Evolutionary conservation across 2,329 filamentous ascomycete genomes (phyloP).

Genomic region (Beauveria varroae): DNA sequence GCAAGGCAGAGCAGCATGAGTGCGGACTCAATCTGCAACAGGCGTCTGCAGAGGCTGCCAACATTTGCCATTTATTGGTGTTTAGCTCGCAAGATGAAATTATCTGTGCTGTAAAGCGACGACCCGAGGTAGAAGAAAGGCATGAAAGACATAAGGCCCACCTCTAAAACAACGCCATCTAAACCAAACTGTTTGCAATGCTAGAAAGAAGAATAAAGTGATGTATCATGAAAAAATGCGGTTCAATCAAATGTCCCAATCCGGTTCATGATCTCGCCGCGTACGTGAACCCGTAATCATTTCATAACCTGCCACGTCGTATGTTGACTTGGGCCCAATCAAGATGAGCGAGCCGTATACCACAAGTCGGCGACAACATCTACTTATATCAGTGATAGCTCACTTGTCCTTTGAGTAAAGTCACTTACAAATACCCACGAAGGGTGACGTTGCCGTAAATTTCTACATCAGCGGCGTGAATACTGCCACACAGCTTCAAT

Average conservation of each 20-base stretch:
- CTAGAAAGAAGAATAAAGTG: not conserved
- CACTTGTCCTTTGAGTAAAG: too few relatives aligned
- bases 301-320: slow-evolving; percentile 34
- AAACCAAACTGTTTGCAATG: not conserved
- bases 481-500: slow-evolving; percentile 34
- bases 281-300: slow-evolving; percentile 36
- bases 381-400: slow-evolving; percentile 5
- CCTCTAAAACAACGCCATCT: not conserved
- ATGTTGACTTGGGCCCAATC: slow-evolving; percentile 36
- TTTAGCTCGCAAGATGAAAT: not conserved
- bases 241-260: slow-evolving; percentile 28
- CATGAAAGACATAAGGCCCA: too few relatives aligned
- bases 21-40: too few relatives aligned
- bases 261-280: slow-evolving; percentile 32
- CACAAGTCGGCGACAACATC: slow-evolving; percentile 34
- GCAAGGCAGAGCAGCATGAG: too few relatives aligned
- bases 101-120: not conserved
- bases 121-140: not conserved
- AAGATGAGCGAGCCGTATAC: slow-evolving; percentile 40
- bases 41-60: too few relatives aligned
- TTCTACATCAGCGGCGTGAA: slow-evolving; percentile 36
- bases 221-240: not conserved
- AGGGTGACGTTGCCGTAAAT: slow-evolving; percentile 40
- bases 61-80: too few relatives aligned
- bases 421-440: slow-evolving; percentile 35